phyloP scores from a whole-genome alignment of 192 early-diverging fungal species.

The Piromyces sp. region DNA sequence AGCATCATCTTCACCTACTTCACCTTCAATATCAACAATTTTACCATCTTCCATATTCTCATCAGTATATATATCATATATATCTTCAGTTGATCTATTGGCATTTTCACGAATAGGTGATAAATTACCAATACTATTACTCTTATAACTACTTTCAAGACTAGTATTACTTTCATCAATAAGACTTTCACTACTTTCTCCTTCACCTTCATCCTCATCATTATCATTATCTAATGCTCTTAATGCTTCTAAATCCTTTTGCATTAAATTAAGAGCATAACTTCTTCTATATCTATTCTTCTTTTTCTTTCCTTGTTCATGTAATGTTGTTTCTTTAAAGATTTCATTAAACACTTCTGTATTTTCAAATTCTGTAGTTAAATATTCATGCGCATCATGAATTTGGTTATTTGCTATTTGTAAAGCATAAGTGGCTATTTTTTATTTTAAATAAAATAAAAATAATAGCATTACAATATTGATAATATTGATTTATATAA shows the following conservation, averaged over 20 bases:
- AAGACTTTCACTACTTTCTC: not conserved
- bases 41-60: not conserved
- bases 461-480: no score
- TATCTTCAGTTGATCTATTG: not conserved
- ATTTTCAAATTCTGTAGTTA: not conserved
- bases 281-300: not conserved
- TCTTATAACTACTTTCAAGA: not conserved
- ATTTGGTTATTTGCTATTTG: conserved; percentile 26
- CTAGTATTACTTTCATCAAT: not conserved
- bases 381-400: conserved; percentile 10
- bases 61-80: not conserved
- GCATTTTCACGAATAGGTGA: not conserved
- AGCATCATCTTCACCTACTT: not conserved
- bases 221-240: not conserved
- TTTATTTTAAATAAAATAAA: not conserved
- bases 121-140: not conserved
- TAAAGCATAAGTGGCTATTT: conserved; percentile 13
- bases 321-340: not conserved
- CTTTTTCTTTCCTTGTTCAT: not conserved
- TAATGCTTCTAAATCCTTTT: not conserved
- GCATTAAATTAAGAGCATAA: not conserved
- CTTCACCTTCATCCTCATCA: not conserved
- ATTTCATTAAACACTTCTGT: not conserved
- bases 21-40: no score
- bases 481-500: no score